phyloP scores from a whole-genome alignment of 2,329 filamentous ascomycete genomes.

The Huntiella omanensis region DNA sequence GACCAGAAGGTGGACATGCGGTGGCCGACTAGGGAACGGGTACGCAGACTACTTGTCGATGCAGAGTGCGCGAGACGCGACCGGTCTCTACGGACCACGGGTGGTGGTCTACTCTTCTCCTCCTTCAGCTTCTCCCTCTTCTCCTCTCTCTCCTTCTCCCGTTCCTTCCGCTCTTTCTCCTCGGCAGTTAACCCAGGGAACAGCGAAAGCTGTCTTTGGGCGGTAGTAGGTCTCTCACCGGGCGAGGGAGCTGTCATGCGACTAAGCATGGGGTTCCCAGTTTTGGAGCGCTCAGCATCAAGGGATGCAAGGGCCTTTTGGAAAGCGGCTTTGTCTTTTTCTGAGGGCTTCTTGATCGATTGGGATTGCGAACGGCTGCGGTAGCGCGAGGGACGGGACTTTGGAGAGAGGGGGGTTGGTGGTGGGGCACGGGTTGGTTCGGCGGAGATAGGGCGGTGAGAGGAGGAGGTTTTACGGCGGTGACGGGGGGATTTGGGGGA shows the following conservation, averaged over 20 bases:
- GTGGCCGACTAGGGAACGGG: slow-evolving; percentile 17
- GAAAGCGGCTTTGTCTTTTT: slow-evolving; percentile 7
- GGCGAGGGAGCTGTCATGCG: slow-evolving; percentile 6
- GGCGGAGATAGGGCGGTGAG: neutral
- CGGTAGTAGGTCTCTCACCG: neutral
- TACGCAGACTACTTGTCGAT: slow-evolving; percentile 17
- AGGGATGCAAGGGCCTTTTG: slow-evolving; percentile 9
- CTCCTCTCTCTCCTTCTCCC: no score
- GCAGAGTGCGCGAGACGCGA: neutral
- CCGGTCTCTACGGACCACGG: neutral
- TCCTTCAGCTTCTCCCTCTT: no score
- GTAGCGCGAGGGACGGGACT: slow-evolving; percentile 3
- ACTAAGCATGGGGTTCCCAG: slow-evolving; percentile 8
- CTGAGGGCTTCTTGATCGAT: neutral
- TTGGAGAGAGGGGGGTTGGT: neutral
- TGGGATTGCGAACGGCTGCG: neutral
- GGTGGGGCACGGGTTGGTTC: neutral
- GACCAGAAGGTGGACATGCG: slow-evolving; percentile 9
- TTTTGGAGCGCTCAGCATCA: slow-evolving; percentile 9
- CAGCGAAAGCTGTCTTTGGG: neutral
- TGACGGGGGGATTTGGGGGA: no score
- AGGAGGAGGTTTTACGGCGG: no score
- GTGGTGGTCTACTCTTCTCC: neutral
- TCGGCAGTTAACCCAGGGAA: no score
- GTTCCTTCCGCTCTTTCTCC: no score